Conservation (phyloP, 2,329 filamentous ascomycete species). For the Thielaviopsis punctulata region DNA sequence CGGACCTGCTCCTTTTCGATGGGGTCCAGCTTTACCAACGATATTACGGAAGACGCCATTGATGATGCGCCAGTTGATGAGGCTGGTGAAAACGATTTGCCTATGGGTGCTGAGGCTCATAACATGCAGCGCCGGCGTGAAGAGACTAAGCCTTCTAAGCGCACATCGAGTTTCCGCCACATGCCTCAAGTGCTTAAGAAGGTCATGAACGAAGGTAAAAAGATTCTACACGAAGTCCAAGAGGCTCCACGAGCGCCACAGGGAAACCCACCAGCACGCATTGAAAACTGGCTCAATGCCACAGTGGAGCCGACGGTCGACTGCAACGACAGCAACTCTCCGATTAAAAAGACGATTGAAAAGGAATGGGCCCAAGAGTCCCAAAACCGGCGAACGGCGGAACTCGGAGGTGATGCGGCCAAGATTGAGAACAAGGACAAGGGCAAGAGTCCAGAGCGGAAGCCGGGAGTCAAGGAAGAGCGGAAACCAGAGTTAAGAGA, state of each 20-base stretch:
- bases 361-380: conserved; percentile 17
- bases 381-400: conserved; percentile 8
- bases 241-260: conserved; percentile 34
- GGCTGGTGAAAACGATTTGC: conserved; percentile 29
- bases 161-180: conserved; percentile 39
- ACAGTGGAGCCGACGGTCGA: conserved; percentile 48
- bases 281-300: conserved; percentile 46
- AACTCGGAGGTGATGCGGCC: background rate
- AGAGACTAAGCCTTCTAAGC: conserved; percentile 29
- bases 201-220: conserved; percentile 45
- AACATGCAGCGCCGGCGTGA: conserved; percentile 21
- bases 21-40: conserved; percentile 21
- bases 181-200: conserved; percentile 48
- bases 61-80: conserved; percentile 51
- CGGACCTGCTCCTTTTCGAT: conserved; percentile 10
- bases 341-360: conserved; percentile 20
- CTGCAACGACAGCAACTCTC: conserved; percentile 9
- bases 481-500: background rate
- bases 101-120: conserved; percentile 29
- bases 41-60: conserved; percentile 37
- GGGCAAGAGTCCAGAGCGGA: background rate
- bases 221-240: conserved; percentile 43
- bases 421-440: background rate
- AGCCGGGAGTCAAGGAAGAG: background rate
- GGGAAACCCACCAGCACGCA: conserved; percentile 34